Percentiles rank a stretch among this genome's conserved stretches.
Conservation (phyloP, 495 filamentous ascomycete species). For the Terfezia boudieri region DNA sequence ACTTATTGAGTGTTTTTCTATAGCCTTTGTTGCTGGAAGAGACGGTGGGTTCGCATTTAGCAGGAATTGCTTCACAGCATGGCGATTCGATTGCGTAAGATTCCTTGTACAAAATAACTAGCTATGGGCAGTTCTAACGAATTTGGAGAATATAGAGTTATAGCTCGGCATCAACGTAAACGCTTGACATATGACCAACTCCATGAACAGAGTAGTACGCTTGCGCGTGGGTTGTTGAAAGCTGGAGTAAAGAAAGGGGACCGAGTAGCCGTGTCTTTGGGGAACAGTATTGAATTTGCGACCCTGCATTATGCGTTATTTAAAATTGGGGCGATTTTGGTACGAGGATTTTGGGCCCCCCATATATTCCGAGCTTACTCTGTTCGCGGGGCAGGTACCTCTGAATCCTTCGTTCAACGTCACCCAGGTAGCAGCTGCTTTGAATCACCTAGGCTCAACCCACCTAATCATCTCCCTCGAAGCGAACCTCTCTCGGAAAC, state of each 20-base stretch:
- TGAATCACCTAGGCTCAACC: constrained; percentile 50
- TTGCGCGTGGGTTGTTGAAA: constrained; percentile 46
- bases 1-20: background rate
- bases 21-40: constrained; percentile 1
- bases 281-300: constrained; percentile 67
- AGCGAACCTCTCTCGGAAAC: constrained; percentile 64
- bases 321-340: constrained; percentile 78
- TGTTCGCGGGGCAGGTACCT: constrained; percentile 33
- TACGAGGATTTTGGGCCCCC: constrained; percentile 11
- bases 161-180: constrained; percentile 39
- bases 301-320: constrained; percentile 69
- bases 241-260: constrained; percentile 68
- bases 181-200: constrained; percentile 51
- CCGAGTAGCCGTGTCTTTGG: constrained; percentile 63
- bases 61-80: background rate
- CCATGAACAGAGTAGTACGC: constrained; percentile 49
- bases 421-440: constrained; percentile 51
- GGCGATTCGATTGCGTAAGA: constrained; percentile 1
- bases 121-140: background rate
- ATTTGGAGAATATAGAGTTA: constrained; percentile 27
- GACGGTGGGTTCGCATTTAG: background rate
- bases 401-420: constrained; percentile 81
- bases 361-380: background rate
- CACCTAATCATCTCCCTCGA: constrained; percentile 68
- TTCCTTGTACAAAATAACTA: background rate